Evolutionary conservation across 108 stramenopile species (phyloP).

Genomic region (Asterionellopsis glacialis): DNA sequence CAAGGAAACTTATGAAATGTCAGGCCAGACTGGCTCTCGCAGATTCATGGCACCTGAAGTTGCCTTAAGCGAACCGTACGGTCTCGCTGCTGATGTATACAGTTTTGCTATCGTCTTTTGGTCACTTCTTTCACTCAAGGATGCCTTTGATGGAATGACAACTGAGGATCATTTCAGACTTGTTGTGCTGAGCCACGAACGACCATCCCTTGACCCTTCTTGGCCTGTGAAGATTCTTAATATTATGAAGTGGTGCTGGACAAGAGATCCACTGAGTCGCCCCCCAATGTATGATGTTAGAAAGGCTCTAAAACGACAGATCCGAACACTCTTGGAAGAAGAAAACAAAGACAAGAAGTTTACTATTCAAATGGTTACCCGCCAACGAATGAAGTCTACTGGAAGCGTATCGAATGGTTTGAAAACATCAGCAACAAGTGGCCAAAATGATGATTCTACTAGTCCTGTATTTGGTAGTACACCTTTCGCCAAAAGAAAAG

Average conservation of each 20-base stretch:
- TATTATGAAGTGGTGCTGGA: neutral
- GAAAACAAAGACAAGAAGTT: too few species aligned
- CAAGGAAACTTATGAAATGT: constrained; percentile 25
- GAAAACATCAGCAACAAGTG: too few species aligned
- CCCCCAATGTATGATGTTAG: neutral
- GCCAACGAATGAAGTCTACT: too few species aligned
- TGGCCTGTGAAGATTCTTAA: neutral
- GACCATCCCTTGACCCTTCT: neutral
- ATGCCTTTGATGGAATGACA: neutral
- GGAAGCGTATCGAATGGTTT: too few species aligned
- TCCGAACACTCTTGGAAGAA: too few species aligned
- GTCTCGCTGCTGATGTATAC: constrained; percentile 17
- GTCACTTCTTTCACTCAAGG: constrained; percentile 8
- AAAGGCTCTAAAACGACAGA: neutral
- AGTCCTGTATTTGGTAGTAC: too few species aligned
- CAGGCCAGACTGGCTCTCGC: constrained; percentile 31
- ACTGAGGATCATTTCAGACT: neutral
- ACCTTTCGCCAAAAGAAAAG: too few species aligned
- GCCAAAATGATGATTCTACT: too few species aligned
- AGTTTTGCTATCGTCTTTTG: constrained; percentile 2
- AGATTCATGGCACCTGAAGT: constrained; percentile 47
- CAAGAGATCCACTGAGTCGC: neutral
- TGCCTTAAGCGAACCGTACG: constrained; percentile 10
- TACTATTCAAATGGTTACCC: too few species aligned
- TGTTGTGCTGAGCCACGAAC: neutral